Evolutionary conservation across 306 rosid genomes (phyloP).

Genomic region (Rosa chinensis): DNA sequence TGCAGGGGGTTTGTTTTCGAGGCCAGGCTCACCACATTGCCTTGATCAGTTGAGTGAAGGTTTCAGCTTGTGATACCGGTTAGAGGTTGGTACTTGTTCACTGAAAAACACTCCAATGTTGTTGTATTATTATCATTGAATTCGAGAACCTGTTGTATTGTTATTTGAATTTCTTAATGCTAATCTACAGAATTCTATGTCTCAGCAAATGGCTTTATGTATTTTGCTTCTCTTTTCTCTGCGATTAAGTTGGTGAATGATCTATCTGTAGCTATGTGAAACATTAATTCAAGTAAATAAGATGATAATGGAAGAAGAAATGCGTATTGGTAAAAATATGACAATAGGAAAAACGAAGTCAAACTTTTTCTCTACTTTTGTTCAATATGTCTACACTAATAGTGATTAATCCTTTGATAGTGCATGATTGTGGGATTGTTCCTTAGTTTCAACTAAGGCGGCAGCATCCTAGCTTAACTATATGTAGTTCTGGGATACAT

Average conservation of each 20-base stretch:
- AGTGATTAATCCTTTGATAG: background rate
- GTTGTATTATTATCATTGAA: constrained; percentile 10
- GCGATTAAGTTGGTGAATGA: background rate
- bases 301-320: background rate
- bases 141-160: background rate
- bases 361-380: background rate
- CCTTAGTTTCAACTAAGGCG: background rate
- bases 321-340: background rate
- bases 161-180: background rate
- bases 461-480: background rate
- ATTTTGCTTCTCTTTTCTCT: background rate
- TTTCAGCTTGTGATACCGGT: background rate
- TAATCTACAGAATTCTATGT: background rate
- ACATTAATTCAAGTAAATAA: background rate
- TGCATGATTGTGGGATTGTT: background rate
- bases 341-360: background rate
- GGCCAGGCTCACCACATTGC: constrained; percentile 70
- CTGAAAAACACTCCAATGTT: background rate
- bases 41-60: constrained; percentile 33
- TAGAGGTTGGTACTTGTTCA: constrained; percentile 18
- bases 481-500: background rate
- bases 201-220: background rate
- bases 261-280: background rate
- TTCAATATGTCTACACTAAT: background rate
- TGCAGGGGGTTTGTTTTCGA: constrained; percentile 69